Conservation (phyloP, 2,329 filamentous ascomycete genomes). For the Capronia americana region DNA sequence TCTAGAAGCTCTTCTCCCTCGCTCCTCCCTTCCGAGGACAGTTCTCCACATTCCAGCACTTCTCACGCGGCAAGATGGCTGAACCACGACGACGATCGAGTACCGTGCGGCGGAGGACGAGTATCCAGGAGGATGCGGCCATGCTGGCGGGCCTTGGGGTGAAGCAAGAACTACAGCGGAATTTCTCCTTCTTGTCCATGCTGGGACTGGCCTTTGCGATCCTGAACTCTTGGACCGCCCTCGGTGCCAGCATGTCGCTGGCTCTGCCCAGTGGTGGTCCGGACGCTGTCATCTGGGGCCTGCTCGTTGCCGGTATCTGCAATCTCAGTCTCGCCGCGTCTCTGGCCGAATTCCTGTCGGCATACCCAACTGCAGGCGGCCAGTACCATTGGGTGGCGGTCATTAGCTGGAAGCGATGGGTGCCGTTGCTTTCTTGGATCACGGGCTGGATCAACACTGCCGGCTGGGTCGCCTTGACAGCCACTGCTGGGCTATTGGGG, state of each 20-base stretch:
- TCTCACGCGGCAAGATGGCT: not conserved
- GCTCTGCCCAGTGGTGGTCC: conserved; percentile 74
- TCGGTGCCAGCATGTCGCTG: conserved; percentile 64
- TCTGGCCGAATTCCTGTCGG: conserved; percentile 72
- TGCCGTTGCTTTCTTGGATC: conserved; percentile 67
- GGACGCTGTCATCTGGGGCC: conserved; percentile 73
- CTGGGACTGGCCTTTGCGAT: conserved; percentile 68
- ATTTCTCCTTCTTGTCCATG: conserved; percentile 66
- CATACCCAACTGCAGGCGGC: conserved; percentile 53
- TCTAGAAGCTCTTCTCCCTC: not conserved
- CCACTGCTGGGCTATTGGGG: conserved; percentile 71
- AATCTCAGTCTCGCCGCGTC: conserved; percentile 73
- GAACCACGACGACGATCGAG: conserved; percentile 23
- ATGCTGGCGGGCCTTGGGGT: conserved; percentile 64
- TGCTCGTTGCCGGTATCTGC: conserved; percentile 68
- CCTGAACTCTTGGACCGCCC: conserved; percentile 68
- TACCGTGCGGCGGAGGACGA: conserved; percentile 25
- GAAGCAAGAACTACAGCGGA: conserved; percentile 63
- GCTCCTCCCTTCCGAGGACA: not conserved
- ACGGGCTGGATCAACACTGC: conserved; percentile 65
- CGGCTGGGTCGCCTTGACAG: conserved; percentile 61
- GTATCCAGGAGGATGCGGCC: conserved; percentile 51
- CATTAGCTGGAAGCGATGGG: conserved; percentile 65
- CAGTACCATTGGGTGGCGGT: conserved; percentile 76
- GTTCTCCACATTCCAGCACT: not conserved